Evolutionary conservation across 2,329 filamentous ascomycete genomes (phyloP).

Genomic region (Cytospora schulzeri): DNA sequence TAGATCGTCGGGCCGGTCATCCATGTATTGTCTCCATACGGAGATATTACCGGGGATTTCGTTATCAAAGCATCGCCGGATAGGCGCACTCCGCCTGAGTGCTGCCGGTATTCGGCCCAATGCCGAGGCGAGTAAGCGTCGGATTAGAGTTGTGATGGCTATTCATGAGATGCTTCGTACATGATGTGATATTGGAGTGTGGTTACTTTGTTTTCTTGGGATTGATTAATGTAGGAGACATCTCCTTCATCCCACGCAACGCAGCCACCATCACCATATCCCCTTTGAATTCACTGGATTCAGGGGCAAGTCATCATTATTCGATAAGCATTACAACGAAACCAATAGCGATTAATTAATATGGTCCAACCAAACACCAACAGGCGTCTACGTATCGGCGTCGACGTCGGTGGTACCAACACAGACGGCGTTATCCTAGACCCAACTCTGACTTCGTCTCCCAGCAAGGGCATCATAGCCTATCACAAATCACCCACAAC

Average conservation of each 20-base stretch:
- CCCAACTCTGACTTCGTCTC: slow-evolving; percentile 38
- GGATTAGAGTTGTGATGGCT: neutral
- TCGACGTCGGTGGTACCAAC: slow-evolving; percentile 55
- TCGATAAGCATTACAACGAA: neutral
- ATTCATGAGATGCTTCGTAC: neutral
- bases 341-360: neutral
- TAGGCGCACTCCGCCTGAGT: neutral
- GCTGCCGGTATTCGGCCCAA: neutral
- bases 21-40: neutral
- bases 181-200: neutral
- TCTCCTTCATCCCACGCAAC: neutral
- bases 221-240: neutral
- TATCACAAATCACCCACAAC: slow-evolving; percentile 55
- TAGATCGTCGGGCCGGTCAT: neutral
- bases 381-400: slow-evolving; percentile 44
- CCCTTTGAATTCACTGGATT: too few species aligned
- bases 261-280: neutral
- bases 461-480: slow-evolving; percentile 48
- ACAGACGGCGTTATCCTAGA: slow-evolving; percentile 57
- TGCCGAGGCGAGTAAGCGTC: neutral
- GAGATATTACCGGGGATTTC: neutral
- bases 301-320: neutral
- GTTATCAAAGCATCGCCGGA: neutral
- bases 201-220: neutral
- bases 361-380: neutral